Conservation (phyloP, 2,329 filamentous ascomycete species). For the Ophiostoma himal-ulmi region DNA sequence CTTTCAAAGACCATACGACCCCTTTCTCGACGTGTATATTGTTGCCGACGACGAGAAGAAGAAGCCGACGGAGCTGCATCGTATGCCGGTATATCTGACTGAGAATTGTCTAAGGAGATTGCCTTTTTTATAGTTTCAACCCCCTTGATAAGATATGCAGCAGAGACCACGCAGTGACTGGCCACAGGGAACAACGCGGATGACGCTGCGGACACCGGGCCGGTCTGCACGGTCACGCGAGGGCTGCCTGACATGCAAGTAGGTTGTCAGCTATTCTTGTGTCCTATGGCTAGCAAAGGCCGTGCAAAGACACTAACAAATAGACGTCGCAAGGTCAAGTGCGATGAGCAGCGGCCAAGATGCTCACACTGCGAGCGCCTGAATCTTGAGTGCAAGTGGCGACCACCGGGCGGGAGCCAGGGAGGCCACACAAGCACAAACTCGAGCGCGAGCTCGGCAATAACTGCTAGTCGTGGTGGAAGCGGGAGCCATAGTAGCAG, state of each 20-base stretch:
- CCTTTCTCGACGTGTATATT: neutral
- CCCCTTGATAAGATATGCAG: neutral
- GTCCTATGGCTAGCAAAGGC: neutral
- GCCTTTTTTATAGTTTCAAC: neutral
- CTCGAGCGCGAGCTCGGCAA: neutral
- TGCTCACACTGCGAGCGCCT: constrained; percentile 50
- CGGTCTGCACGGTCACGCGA: constrained; percentile 26
- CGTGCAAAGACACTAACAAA: neutral
- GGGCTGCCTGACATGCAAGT: constrained; percentile 46
- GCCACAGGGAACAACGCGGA: neutral
- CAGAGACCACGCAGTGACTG: constrained; percentile 4
- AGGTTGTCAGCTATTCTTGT: constrained; percentile 24
- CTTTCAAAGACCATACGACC: neutral
- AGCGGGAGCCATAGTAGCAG: neutral
- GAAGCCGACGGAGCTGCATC: neutral
- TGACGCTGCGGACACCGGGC: neutral
- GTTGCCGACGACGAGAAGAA: neutral
- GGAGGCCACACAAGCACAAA: neutral
- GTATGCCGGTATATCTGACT: neutral
- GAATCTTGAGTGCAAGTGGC: constrained; percentile 49
- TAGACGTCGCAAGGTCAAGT: constrained; percentile 47
- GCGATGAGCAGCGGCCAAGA: constrained; percentile 47
- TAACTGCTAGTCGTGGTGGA: neutral
- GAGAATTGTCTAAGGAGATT: neutral
- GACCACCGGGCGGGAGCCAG: constrained; percentile 21